Evolutionary conservation across 1,284 basidiomycete species (phyloP).

Genomic region (Cutaneotrichosporon mucoides): DNA sequence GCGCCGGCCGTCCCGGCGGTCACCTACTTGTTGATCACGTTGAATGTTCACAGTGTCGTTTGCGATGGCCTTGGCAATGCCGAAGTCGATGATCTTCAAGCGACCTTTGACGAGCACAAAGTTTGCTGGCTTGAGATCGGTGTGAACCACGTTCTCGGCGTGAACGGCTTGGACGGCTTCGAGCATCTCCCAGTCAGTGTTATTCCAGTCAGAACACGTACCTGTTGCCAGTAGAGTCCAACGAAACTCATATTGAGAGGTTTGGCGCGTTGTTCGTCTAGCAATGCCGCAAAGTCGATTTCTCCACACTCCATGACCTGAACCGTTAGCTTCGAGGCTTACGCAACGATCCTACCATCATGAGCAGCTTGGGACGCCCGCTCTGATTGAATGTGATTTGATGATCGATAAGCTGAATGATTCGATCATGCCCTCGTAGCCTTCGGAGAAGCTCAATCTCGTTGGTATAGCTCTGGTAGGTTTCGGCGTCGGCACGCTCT

Average conservation of each 20-base stretch:
- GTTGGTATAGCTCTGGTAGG: constrained; percentile 87
- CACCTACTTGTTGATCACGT: constrained; percentile 75
- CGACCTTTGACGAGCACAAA: constrained; percentile 91
- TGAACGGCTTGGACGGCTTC: constrained; percentile 94
- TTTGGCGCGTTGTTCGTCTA: constrained; percentile 75
- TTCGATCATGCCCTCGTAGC: constrained; percentile 78
- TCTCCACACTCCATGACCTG: constrained; percentile 89
- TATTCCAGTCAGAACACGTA: constrained; percentile 39
- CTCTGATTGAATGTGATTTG: constrained; percentile 61
- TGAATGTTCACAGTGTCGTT: constrained; percentile 97
- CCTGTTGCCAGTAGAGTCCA: constrained; percentile 92
- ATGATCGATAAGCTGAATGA: constrained; percentile 82
- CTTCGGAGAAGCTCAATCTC: constrained; percentile 85
- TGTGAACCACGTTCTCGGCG: constrained; percentile 93
- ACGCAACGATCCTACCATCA: constrained; percentile 55
- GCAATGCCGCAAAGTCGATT: constrained; percentile 73
- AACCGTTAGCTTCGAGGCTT: constrained; percentile 7
- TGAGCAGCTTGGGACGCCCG: constrained; percentile 63
- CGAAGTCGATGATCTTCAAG: constrained; percentile 92
- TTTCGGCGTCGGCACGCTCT: constrained; percentile 77
- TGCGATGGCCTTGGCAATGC: constrained; percentile 93
- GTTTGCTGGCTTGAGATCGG: constrained; percentile 92
- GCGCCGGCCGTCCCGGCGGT: neutral
- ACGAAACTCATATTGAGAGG: constrained; percentile 86
- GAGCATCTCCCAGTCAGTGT: constrained; percentile 64